These are phyloP conservation scores for Solioccasus polychromus DNA, from an alignment of 768 basidiomycete species.

Conservation along the genomic window DNA sequence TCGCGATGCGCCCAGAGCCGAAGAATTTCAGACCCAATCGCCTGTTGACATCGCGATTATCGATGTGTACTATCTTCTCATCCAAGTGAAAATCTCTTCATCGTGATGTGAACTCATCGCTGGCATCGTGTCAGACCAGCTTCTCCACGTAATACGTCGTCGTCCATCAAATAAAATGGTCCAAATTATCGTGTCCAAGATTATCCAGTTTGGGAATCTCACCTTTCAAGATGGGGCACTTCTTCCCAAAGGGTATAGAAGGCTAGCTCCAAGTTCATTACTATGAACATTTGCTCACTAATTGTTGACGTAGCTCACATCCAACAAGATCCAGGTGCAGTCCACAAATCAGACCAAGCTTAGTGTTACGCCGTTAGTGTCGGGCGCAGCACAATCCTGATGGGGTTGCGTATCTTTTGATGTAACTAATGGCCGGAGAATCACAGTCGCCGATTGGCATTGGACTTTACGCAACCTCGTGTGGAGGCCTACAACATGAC, in stretches of 20 bases:
- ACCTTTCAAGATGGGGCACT: conserved; percentile 9
- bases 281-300: conserved; percentile 6
- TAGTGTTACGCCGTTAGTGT: conserved; percentile 10
- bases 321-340: background rate
- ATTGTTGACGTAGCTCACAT: background rate
- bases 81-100: conserved; percentile 13
- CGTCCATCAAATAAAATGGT: conserved; percentile 2
- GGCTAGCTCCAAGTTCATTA: conserved; percentile 10
- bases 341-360: conserved; percentile 5
- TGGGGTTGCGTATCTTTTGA: conserved; percentile 5
- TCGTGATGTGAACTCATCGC: conserved; percentile 2
- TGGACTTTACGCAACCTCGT: background rate
- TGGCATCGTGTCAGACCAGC: conserved; percentile 6
- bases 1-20: conserved; percentile 14
- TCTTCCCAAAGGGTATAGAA: conserved; percentile 14
- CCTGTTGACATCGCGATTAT: conserved; percentile 16
- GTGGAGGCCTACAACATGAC: background rate
- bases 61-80: conserved; percentile 13
- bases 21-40: conserved; percentile 14
- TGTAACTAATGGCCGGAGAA: conserved; percentile 2
- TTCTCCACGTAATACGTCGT: conserved; percentile 24
- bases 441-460: background rate
- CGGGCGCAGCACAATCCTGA: conserved; percentile 19
- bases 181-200: conserved; percentile 11
- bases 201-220: conserved; percentile 11